Conservation (phyloP, 345 rosid species). For the Hypericum perforatum region DNA sequence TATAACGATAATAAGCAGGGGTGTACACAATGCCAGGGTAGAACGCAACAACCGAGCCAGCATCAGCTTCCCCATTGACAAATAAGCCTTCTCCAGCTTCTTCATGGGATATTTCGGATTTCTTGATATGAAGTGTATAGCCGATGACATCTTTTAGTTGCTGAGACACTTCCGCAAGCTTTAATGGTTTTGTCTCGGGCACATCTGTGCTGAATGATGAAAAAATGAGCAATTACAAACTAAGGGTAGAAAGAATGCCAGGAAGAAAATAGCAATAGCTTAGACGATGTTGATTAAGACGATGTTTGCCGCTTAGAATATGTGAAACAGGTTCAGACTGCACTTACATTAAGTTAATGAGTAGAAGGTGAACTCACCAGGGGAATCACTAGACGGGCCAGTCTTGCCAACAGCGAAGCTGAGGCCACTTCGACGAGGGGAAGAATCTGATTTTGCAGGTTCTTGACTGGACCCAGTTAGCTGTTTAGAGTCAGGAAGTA, state of each 20-base stretch:
- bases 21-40: conserved; percentile 78
- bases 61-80: conserved; percentile 66
- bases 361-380: conserved; percentile 34
- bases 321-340: too few species aligned
- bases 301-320: too few species aligned
- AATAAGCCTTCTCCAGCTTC: conserved; percentile 75
- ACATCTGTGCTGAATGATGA: conserved; percentile 56
- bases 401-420: conserved; percentile 59
- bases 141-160: conserved; percentile 58
- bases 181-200: conserved; percentile 56
- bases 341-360: neutral
- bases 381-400: conserved; percentile 17
- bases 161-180: conserved; percentile 39
- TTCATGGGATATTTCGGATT: conserved; percentile 61
- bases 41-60: conserved; percentile 65
- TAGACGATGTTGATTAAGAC: neutral
- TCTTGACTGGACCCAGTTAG: conserved; percentile 15
- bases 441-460: conserved; percentile 16
- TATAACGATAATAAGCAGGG: conserved; percentile 63
- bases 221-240: conserved; percentile 33
- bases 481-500: conserved; percentile 31
- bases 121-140: conserved; percentile 46
- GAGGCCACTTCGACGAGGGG: conserved; percentile 64
- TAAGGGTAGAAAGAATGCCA: conserved; percentile 7
- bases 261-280: conserved; percentile 1